These are phyloP conservation scores for Aspergillus quadrilineatus DNA, from an alignment of 2,329 filamentous ascomycete species.

Conservation along the genomic window DNA sequence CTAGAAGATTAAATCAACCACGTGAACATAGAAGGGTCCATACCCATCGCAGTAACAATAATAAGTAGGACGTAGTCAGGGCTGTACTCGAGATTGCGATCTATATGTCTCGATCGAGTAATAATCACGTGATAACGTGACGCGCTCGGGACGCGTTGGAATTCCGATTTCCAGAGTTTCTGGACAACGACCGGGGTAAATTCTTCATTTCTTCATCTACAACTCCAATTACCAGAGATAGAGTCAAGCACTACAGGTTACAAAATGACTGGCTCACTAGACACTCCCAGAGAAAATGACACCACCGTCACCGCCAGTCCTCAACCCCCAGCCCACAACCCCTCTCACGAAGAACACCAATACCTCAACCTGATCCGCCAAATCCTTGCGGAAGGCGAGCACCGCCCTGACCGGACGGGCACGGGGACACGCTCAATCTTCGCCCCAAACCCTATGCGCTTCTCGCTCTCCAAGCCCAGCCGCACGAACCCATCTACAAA, in stretches of 20 bases:
- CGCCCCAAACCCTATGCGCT: conserved; percentile 81
- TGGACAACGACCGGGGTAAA: neutral
- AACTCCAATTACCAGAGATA: neutral
- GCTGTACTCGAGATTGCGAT: too few species aligned
- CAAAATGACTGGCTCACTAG: conserved; percentile 6
- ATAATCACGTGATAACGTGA: conserved; percentile 28
- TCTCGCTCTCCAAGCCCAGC: conserved; percentile 67
- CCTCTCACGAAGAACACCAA: conserved; percentile 80
- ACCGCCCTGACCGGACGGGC: conserved; percentile 86
- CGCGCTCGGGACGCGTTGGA: conserved; percentile 28
- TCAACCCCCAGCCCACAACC: conserved; percentile 24
- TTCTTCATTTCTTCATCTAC: neutral
- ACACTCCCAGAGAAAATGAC: conserved; percentile 15
- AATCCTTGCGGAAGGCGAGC: conserved; percentile 80
- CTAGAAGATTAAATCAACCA: conserved; percentile 36
- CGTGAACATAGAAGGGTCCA: neutral
- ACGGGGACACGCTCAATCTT: conserved; percentile 91
- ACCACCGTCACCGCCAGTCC: conserved; percentile 9
- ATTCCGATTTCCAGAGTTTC: neutral
- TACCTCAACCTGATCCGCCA: conserved; percentile 86
- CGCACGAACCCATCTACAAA: conserved; percentile 39
- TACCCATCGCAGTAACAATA: too few species aligned
- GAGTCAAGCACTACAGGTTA: neutral
- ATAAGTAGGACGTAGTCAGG: too few species aligned
- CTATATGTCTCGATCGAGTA: too few species aligned